phyloP scores from a whole-genome alignment of 331 rosid species.

The Malus hybrid region DNA sequence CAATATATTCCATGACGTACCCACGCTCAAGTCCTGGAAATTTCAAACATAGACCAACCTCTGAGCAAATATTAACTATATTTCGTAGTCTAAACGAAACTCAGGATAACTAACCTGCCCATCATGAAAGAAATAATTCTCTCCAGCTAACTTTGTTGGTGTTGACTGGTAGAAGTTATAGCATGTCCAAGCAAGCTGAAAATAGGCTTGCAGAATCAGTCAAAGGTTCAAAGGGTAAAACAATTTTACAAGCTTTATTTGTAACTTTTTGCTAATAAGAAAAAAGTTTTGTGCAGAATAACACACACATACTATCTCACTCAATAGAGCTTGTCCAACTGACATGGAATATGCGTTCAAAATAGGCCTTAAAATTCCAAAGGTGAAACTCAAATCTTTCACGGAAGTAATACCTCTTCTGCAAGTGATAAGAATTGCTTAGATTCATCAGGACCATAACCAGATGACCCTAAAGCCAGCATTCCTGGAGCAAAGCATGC shows the following conservation, averaged over 20 bases:
- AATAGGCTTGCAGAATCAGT: conserved; percentile 10
- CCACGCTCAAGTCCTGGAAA: conserved; percentile 79
- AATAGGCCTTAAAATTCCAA: neutral
- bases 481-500: conserved; percentile 99
- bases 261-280: neutral
- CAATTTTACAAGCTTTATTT: neutral
- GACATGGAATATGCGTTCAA: neutral
- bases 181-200: conserved; percentile 99
- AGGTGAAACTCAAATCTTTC: neutral
- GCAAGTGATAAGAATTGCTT: conserved; percentile 70
- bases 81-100: neutral
- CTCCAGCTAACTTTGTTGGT: conserved; percentile 96
- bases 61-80: neutral
- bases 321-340: neutral
- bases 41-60: conserved; percentile 5
- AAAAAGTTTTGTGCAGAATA: neutral
- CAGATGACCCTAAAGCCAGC: conserved; percentile 92
- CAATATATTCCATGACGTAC: conserved; percentile 97
- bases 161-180: conserved; percentile 95
- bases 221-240: neutral
- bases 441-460: conserved; percentile 68
- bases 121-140: conserved; percentile 69
- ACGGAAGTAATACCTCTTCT: conserved; percentile 60
- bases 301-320: neutral
- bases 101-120: conserved; percentile 63